Conservation (phyloP, 257 asterid species). For the Scutellaria baicalensis region DNA sequence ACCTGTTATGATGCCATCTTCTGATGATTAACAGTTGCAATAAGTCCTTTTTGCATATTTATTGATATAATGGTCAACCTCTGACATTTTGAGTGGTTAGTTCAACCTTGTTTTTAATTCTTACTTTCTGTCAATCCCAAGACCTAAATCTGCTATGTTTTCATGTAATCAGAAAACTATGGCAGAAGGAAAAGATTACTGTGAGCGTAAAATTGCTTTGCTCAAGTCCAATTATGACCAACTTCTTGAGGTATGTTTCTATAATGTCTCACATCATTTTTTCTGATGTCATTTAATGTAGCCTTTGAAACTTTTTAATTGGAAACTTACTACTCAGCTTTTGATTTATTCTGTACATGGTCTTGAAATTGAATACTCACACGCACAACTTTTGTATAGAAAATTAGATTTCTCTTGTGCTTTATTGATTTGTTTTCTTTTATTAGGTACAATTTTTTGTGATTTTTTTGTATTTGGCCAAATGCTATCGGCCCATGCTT, state of each 20-base stretch:
- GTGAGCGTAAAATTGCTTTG: slow-evolving; percentile 79
- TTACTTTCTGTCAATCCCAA: neutral
- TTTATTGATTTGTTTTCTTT: neutral
- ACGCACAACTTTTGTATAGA: neutral
- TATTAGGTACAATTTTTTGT: neutral
- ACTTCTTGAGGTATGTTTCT: slow-evolving; percentile 71
- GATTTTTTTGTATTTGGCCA: neutral
- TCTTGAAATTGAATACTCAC: neutral
- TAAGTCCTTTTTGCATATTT: neutral
- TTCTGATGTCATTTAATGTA: neutral
- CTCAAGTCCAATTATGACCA: slow-evolving; percentile 94
- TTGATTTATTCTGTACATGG: neutral
- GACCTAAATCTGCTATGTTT: neutral
- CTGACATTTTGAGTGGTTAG: neutral
- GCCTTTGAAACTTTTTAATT: neutral
- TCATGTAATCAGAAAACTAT: slow-evolving; percentile 63
- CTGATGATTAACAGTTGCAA: neutral
- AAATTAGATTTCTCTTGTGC: neutral
- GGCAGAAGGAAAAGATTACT: slow-evolving; percentile 89
- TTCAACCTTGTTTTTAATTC: neutral
- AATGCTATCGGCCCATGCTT: too few relatives aligned
- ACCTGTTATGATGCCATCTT: neutral
- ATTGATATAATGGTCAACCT: neutral
- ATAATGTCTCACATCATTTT: neutral
- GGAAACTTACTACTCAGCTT: neutral